Base-by-base conservation (phyloP, 495 filamentous ascomycete species). In the Apodospora peruviana region DNA sequence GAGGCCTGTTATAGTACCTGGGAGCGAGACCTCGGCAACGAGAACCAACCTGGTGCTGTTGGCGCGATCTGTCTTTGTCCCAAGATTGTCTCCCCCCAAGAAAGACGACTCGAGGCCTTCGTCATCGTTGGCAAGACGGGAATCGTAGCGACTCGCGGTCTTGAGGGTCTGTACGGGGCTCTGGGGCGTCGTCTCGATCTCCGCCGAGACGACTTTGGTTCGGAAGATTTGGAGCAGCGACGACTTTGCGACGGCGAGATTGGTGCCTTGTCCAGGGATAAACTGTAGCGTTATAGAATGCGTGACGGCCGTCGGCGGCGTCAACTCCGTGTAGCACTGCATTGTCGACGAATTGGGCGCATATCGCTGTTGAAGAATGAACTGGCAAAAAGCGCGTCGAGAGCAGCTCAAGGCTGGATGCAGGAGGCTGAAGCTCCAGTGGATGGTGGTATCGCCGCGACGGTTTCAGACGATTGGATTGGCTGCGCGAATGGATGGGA, bases 171-270 rank as follows among this genome's bases (percentile, higher is more conserved):
- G 34, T 5, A 50, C 47, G 32, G 57, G 61, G 14, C 14, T 24
- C 35, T 67, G 59, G 23, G 66, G 55, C 9, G n/a, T 38, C 11
- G 66, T 51, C 23, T 75, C 72, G 55, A 81, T 53, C 49, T 83
- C 79, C 43, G 74, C 71, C 40, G 81, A 74, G 24, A 81, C 68
- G 19, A 65, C 58, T 45, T 75, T 77, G 50, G 76, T 77, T 10
- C 67, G 61, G 68, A 95, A 97, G 56, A 97, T 83, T 64, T 97
- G 93, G 27, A 98, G 82, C 29, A 96, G 75, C 21, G 90, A 95
- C 41, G 87, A 87, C 72, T 88, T 91, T 27, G 86, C 88, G 67
- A 96, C 82, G 47, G 95, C 69, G 53, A 97, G 78, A 61, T 97
- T 96, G 59, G 78, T 83, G 50, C 86, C 81, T 43, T 83, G 80